A percentile compares a stretch with the other conserved stretches of the same genome.
Conservation (phyloP, 2,329 filamentous ascomycete genomes). For the Ploettnerulaceae sp. region DNA sequence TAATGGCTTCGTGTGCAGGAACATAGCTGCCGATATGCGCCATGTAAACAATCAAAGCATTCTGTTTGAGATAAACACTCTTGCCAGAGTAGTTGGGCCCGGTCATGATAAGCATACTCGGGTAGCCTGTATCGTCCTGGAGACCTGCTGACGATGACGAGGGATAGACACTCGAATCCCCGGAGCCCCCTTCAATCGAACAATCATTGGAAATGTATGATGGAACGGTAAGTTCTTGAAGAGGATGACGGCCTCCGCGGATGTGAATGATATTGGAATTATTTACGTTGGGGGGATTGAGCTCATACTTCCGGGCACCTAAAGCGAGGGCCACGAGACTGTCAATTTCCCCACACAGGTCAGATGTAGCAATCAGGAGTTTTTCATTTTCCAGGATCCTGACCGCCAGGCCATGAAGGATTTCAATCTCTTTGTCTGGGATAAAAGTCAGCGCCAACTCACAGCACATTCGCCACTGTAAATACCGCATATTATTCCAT, state of each 20-base stretch:
- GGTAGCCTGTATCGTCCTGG: constrained; percentile 33
- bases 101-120: constrained; percentile 75
- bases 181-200: constrained; percentile 56
- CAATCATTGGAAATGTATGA: constrained; percentile 83
- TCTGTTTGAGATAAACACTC: constrained; percentile 91
- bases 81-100: constrained; percentile 97
- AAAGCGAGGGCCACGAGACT: constrained; percentile 75
- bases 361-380: constrained; percentile 63
- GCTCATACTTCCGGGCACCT: constrained; percentile 69
- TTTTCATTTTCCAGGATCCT: constrained; percentile 64
- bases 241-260: constrained; percentile 72
- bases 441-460: constrained; percentile 11
- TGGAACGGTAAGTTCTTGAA: constrained; percentile 79
- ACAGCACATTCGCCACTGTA: background rate
- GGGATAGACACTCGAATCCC: constrained; percentile 21
- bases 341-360: constrained; percentile 82
- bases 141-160: constrained; percentile 4
- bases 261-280: constrained; percentile 67
- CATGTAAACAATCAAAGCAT: constrained; percentile 84
- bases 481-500: constrained; percentile 74
- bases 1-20: constrained; percentile 67
- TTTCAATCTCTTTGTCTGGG: constrained; percentile 80
- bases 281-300: constrained; percentile 66
- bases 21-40: constrained; percentile 92
- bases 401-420: constrained; percentile 72